Conservation (phyloP, 495 filamentous ascomycete species). For the Xylaria intraflava region DNA sequence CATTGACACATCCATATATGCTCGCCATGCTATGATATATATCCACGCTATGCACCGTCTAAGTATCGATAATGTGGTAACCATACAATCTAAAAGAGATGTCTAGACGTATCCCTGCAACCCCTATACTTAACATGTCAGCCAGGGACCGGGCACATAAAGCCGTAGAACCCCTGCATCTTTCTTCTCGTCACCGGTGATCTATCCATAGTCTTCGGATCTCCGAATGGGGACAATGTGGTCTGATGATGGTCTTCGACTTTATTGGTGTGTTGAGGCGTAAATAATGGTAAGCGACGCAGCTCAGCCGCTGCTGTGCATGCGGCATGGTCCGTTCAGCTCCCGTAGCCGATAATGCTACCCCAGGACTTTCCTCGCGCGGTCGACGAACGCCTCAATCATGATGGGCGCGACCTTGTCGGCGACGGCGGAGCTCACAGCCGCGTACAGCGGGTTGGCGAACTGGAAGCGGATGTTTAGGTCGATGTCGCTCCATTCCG, state of each 20-base stretch:
- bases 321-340: no score
- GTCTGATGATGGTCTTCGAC: neutral
- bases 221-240: neutral
- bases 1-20: neutral
- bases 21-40: neutral
- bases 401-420: constrained; percentile 79
- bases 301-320: no score
- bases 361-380: constrained; percentile 45
- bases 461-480: constrained; percentile 76
- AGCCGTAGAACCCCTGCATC: neutral
- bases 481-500: constrained; percentile 61
- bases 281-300: neutral
- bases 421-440: constrained; percentile 69
- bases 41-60: neutral
- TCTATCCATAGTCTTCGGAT: neutral
- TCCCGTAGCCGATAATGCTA: no score
- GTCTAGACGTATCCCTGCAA: neutral
- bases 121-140: neutral
- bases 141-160: neutral
- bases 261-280: neutral
- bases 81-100: neutral
- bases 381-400: constrained; percentile 88
- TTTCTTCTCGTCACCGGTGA: neutral
- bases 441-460: constrained; percentile 73
- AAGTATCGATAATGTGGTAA: neutral